phyloP scores from a whole-genome alignment of 805 yeast species.

The Teunomyces lycoperdinae region DNA sequence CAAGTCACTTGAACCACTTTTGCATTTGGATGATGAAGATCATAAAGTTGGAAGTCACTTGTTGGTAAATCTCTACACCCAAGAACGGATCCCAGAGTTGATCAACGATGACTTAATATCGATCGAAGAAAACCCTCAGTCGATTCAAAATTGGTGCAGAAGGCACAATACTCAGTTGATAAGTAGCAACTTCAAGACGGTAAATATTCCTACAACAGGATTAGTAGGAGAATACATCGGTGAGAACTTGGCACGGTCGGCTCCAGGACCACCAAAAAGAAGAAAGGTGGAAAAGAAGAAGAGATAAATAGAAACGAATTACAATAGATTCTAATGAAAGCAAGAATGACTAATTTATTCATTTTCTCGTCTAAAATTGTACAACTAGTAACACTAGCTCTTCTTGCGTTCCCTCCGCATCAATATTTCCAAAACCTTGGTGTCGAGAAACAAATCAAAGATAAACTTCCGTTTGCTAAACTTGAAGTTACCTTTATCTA shows the following conservation, averaged over 20 bases:
- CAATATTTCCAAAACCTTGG: constrained; percentile 50
- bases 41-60: constrained; percentile 15
- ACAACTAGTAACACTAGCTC: background rate
- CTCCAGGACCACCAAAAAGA: background rate
- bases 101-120: constrained; percentile 34
- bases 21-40: background rate
- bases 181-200: constrained; percentile 32
- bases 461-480: constrained; percentile 62
- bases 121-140: constrained; percentile 40
- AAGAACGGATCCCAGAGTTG: constrained; percentile 37
- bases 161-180: constrained; percentile 35
- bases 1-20: background rate
- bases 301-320: background rate
- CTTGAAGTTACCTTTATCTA: constrained; percentile 60
- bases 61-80: constrained; percentile 26
- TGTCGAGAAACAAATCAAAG: constrained; percentile 56
- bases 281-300: background rate
- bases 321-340: background rate
- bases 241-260: constrained; percentile 1
- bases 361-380: too few relatives aligned
- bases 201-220: constrained; percentile 22
- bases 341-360: background rate
- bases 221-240: constrained; percentile 10
- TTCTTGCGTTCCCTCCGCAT: constrained; percentile 44
- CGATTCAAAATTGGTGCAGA: constrained; percentile 36